phyloP scores from a whole-genome alignment of 2,329 filamentous ascomycete species.

The Aspergillus aculeatus region DNA sequence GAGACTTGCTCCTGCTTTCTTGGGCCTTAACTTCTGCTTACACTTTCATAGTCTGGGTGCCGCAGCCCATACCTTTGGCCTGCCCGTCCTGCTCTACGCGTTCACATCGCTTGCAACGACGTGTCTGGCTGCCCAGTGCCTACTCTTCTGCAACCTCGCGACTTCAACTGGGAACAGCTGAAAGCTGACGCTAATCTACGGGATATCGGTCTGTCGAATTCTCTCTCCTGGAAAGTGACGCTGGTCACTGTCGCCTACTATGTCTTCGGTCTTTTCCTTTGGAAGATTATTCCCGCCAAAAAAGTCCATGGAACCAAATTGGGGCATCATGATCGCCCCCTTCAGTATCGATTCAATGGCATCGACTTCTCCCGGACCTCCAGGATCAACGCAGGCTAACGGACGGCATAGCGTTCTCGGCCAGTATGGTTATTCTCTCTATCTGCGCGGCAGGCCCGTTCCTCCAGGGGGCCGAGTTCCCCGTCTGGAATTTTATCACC shows the following conservation, averaged over 20 bases:
- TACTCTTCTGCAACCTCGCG: slow-evolving; percentile 68
- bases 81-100: slow-evolving; percentile 73
- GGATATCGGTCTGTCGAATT: slow-evolving; percentile 63
- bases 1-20: slow-evolving; percentile 17
- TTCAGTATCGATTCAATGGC: slow-evolving; percentile 79
- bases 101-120: slow-evolving; percentile 83
- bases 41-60: slow-evolving; percentile 63
- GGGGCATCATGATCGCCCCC: slow-evolving; percentile 60
- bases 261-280: slow-evolving; percentile 67
- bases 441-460: slow-evolving; percentile 69
- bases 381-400: background rate
- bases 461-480: slow-evolving; percentile 72
- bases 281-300: slow-evolving; percentile 70
- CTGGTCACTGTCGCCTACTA: slow-evolving; percentile 72
- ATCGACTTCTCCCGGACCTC: slow-evolving; percentile 5
- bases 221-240: slow-evolving; percentile 51
- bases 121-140: slow-evolving; percentile 83
- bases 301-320: slow-evolving; percentile 68
- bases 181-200: slow-evolving; percentile 79
- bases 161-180: slow-evolving; percentile 65
- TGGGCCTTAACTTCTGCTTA: background rate
- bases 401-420: slow-evolving; percentile 61
- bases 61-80: slow-evolving; percentile 69
- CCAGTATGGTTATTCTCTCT: slow-evolving; percentile 66
- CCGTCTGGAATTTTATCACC: slow-evolving; percentile 84